Evolutionary conservation across 2,329 filamentous ascomycete genomes (phyloP).

Genomic region (Fusarium sp.): DNA sequence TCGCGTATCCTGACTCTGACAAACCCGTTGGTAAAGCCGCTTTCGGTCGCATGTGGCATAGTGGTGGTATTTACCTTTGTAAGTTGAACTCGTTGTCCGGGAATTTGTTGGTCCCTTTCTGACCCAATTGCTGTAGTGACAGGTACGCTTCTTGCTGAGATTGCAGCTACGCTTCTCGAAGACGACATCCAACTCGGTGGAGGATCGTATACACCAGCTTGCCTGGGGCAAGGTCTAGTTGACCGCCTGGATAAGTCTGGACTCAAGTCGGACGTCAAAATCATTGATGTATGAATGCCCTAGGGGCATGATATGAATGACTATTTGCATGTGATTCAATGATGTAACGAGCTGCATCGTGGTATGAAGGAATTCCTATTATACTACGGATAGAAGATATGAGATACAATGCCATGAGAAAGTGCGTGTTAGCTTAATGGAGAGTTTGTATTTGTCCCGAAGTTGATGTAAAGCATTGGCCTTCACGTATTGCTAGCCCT

Average conservation of each 20-base stretch:
- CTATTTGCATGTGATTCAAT: constrained; percentile 15
- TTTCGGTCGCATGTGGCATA: constrained; percentile 65
- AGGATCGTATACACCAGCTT: constrained; percentile 79
- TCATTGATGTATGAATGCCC: constrained; percentile 46
- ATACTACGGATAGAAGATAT: not conserved
- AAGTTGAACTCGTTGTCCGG: constrained; percentile 51
- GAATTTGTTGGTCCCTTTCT: constrained; percentile 3
- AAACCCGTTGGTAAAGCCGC: constrained; percentile 61
- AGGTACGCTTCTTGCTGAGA: constrained; percentile 72
- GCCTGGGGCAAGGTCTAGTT: constrained; percentile 74
- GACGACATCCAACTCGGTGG: constrained; percentile 72
- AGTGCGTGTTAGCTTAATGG: not conserved
- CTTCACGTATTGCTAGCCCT: not conserved
- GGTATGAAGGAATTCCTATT: not conserved
- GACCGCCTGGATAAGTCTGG: constrained; percentile 72
- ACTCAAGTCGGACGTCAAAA: constrained; percentile 71
- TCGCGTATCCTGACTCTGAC: constrained; percentile 72
- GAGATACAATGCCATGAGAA: not conserved
- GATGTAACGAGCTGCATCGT: not conserved
- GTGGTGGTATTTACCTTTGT: constrained; percentile 75
- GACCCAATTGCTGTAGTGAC: constrained; percentile 66
- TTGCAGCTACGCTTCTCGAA: constrained; percentile 73
- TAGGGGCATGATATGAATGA: not conserved
- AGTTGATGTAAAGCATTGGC: not conserved
- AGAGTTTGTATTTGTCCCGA: not conserved